Percentiles rank a stretch among this genome's conserved stretches.
Conservation (phyloP, 257 asterid species). For the Cynanchum wilfordii region DNA sequence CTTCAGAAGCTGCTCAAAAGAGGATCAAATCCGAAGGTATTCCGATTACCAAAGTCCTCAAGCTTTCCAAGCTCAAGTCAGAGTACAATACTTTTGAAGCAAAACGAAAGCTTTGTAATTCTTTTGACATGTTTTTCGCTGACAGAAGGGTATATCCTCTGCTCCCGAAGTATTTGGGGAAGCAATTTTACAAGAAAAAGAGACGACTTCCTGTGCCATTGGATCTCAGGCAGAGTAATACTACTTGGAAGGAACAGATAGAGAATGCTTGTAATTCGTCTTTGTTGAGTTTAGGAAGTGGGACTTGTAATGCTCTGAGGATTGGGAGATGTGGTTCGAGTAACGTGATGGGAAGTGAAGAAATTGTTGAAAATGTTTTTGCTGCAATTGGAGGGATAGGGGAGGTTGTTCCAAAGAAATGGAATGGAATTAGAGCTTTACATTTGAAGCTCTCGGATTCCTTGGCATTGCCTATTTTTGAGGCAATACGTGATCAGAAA, state of each 20-base stretch:
- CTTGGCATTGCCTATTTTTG: conserved; percentile 69
- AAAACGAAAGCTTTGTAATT: conserved; percentile 41
- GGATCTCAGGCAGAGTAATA: conserved; percentile 35
- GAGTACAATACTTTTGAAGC: conserved; percentile 58
- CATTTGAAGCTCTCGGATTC: conserved; percentile 80
- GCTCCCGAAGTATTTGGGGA: conserved; percentile 63
- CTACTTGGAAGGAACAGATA: conserved; percentile 72
- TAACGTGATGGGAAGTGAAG: conserved; percentile 23
- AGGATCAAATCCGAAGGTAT: conserved; percentile 31
- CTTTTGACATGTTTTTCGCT: conserved; percentile 58
- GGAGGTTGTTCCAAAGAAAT: conserved; percentile 52
- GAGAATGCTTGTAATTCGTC: conserved; percentile 44
- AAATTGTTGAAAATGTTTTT: conserved; percentile 61
- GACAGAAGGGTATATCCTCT: conserved; percentile 31
- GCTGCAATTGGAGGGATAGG: conserved; percentile 48
- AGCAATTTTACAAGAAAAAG: conserved; percentile 68
- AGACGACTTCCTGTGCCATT: conserved; percentile 60
- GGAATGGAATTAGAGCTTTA: conserved; percentile 62
- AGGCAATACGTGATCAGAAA: conserved; percentile 2
- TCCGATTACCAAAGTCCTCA: conserved; percentile 42
- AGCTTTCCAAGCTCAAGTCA: conserved; percentile 60
- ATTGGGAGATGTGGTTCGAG: conserved; percentile 52
- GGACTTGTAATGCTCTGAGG: conserved; percentile 60
- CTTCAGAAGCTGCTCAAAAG: conserved; percentile 40
- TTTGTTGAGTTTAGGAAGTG: conserved; percentile 60